phyloP scores from a whole-genome alignment of 2,329 filamentous ascomycete genomes.

The Penicillium sp. region DNA sequence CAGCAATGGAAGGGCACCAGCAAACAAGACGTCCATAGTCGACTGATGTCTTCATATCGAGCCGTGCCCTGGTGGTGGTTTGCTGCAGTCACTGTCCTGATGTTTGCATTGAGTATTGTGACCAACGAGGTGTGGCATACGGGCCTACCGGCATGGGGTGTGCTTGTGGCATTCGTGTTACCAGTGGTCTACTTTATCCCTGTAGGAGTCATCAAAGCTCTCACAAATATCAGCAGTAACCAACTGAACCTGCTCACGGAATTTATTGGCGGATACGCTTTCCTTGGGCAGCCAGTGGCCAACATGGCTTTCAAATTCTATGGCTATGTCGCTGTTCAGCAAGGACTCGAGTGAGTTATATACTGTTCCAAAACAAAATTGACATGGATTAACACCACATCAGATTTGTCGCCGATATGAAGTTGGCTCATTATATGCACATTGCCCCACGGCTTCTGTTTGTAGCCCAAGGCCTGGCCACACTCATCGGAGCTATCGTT shows the following conservation, averaged over 20 bases:
- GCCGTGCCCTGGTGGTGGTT: slow-evolving; percentile 52
- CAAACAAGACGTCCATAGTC: slow-evolving; percentile 45
- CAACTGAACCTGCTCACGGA: slow-evolving; percentile 50
- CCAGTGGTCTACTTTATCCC: slow-evolving; percentile 50
- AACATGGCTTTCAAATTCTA: slow-evolving; percentile 71
- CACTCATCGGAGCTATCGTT: slow-evolving; percentile 50
- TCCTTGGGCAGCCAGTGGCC: slow-evolving; percentile 48
- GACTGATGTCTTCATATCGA: slow-evolving; percentile 45
- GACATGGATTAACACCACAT: neutral
- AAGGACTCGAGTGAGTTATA: slow-evolving; percentile 52
- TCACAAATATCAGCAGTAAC: slow-evolving; percentile 53
- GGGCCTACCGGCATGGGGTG: slow-evolving; percentile 47
- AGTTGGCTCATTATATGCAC: slow-evolving; percentile 55
- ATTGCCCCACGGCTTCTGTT: slow-evolving; percentile 53
- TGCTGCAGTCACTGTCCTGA: slow-evolving; percentile 37
- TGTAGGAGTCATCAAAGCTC: slow-evolving; percentile 49
- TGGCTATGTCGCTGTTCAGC: slow-evolving; percentile 65
- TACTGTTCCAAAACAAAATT: neutral
- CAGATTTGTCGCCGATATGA: slow-evolving; percentile 66
- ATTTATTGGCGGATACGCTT: slow-evolving; percentile 52
- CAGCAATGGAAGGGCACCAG: slow-evolving; percentile 36
- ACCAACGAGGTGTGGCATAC: slow-evolving; percentile 48
- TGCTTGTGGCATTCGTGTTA: slow-evolving; percentile 48
- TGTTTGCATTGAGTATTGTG: slow-evolving; percentile 40
- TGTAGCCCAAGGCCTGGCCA: slow-evolving; percentile 52